Base-by-base conservation (phyloP, 768 basidiomycete genomes). In the Russula olivacea region DNA sequence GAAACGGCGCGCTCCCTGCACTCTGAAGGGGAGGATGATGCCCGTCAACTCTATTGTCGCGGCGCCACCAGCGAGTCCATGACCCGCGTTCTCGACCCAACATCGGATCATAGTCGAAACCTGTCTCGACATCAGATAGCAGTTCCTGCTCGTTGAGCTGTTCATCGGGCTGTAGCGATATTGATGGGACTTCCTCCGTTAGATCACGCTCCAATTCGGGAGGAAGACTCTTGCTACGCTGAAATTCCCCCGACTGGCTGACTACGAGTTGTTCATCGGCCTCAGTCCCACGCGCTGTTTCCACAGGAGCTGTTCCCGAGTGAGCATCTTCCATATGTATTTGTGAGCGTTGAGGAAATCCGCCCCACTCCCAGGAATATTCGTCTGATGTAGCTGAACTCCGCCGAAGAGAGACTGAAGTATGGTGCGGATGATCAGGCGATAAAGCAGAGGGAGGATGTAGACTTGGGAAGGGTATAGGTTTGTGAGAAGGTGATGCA, bases 311-410 rank as follows among this genome's bases (percentile, higher is more conserved):
- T 1, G 61, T 41, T 6, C 2, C n/a, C 25, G 32, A 52, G 11
- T 43, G 51, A 38, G 66, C 51, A 69, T 87, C 86, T 12, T 80
- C 76, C 0, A 80, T 66, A 58, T 80, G 81, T 68, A 84, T 74
- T 0, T 88, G 88, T 4, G 90, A 89, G 25, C 84, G 87, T 66
- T 86, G 88, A 32, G 92, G 94, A 69, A 95, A 91, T 21, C 82
- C 85, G 30, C 92, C 93, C 93, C 93, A 95, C 68, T 95, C 94
- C 93, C 93, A 95, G 7, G 89, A 89, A 69, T 93, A 93, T 70
- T 91, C 88, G 60, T 84, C 85, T 3, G 80, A 21, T 7, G 59
- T 66, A 59, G 54, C 61, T 66, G 41, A 65, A 50, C 41, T 50
- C 30, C 14, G 49, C 12, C n/a, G 49, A 40, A 21, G 66, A 45